phyloP scores from a whole-genome alignment of 176 grass and related monocot species.

The Alloteropsis semialata region DNA sequence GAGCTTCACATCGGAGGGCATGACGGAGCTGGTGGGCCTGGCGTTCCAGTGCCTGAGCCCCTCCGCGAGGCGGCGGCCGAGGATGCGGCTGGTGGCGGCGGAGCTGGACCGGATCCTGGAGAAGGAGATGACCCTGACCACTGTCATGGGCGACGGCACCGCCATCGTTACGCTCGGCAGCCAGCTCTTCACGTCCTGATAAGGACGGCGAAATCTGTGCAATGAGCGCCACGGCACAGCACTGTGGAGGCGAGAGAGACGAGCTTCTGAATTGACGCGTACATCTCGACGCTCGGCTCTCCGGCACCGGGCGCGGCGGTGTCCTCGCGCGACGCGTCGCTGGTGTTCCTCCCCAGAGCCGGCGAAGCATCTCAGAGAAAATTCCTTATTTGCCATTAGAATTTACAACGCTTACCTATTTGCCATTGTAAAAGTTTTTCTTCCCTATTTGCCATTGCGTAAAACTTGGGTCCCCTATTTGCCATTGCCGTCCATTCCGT shows the following conservation, averaged over 20 bases:
- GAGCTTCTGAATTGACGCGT: background rate
- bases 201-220: background rate
- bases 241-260: background rate
- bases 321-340: no score
- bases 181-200: slow-evolving; percentile 81
- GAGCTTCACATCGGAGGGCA: slow-evolving; percentile 87
- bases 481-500: no score
- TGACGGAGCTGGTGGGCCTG: slow-evolving; percentile 62
- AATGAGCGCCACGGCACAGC: background rate
- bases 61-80: slow-evolving; percentile 55
- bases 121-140: slow-evolving; percentile 91
- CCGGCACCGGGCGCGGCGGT: background rate
- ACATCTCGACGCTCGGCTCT: background rate
- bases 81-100: slow-evolving; percentile 57
- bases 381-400: no score
- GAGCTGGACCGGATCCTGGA: slow-evolving; percentile 86
- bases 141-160: slow-evolving; percentile 92
- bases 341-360: no score
- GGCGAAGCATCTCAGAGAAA: background rate
- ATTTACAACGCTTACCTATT: no score
- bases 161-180: slow-evolving; percentile 92
- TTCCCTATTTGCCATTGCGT: no score
- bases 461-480: no score
- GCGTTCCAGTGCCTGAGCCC: slow-evolving; percentile 65
- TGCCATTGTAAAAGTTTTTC: no score